Percentiles rank a stretch among this genome's conserved stretches.
Conservation (phyloP, 2,329 filamentous ascomycete genomes). For the Sporothrix euskadiensis region DNA sequence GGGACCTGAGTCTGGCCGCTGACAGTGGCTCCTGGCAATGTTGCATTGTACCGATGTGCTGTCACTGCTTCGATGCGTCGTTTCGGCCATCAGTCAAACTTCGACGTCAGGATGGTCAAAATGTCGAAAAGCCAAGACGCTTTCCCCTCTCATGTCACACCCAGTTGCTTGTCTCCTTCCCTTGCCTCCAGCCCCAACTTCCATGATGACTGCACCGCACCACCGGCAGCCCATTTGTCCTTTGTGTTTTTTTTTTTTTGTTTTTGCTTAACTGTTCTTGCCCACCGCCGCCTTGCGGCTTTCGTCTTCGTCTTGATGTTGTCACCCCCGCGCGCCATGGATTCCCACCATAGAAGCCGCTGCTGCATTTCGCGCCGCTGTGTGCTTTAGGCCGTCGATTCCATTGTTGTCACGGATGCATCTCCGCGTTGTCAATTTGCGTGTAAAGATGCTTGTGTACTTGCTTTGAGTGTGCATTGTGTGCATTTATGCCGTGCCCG, state of each 20-base stretch:
- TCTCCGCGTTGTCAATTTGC: neutral
- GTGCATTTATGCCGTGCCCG: neutral
- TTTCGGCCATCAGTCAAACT: neutral
- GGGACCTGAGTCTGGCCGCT: neutral
- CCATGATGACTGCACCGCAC: neutral
- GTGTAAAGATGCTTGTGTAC: neutral
- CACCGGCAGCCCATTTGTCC: too few relatives aligned
- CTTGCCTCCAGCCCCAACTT: neutral
- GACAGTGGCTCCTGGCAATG: neutral
- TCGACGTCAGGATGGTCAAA: neutral
- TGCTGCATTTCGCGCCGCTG: conserved; percentile 5
- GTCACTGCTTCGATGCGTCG: neutral
- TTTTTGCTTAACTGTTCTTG: neutral
- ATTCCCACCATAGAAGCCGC: neutral
- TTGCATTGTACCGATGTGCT: neutral
- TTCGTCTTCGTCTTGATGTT: neutral
- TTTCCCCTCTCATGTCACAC: neutral
- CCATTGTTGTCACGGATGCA: neutral
- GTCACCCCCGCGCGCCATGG: conserved; percentile 2
- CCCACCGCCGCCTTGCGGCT: neutral
- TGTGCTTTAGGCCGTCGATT: neutral
- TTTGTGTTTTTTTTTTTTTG: neutral
- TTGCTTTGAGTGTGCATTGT: neutral
- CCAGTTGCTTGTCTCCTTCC: conserved; percentile 2
- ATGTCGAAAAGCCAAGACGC: neutral